Evolutionary conservation across 2,329 filamentous ascomycete species (phyloP), one percentile per base, ranked within the genome.

Genomic region (Cordyceps farinosa): DNA sequence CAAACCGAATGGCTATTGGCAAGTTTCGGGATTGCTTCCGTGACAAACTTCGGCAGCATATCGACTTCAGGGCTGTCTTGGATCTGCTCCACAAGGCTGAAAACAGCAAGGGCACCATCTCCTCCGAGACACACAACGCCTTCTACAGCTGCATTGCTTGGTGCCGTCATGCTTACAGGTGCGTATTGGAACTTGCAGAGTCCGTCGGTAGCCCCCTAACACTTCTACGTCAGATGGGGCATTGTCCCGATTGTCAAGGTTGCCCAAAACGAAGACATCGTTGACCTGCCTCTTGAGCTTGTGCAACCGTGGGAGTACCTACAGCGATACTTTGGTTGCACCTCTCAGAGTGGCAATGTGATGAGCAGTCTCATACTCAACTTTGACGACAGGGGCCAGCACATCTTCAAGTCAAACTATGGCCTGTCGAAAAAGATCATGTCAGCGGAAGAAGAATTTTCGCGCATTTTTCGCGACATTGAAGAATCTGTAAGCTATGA

Each of bases 231-330:
- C 10, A 67, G 74, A 58, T 77, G 73, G 73, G 73, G 64, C 17
- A 74, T 69, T 7, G 70, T 75, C 17, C 75, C 74, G 1, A 70
- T 74, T 8, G 73, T 76, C 15, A 69, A 67, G 17, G 65, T 72
- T 11, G 74, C 73, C 29, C 74, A 77, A 65, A 59, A 70, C 32
- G 75, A 76, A 63, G 67, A 65, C 9, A 54, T 68, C 32, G 53
- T 77, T 11, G 65, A 70, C 34, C 66, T 77, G 15, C 74, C 74
- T 1, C 34, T 53, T 0, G 70, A 74, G 45, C 69, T 77, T 7
- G 66, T 69, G 11, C 48, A 63, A 1, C 71, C 74, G 5, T 77
- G 75, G 74, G 27, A 51, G 1, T 70, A 69, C 32, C 68, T 76
- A 6, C 72, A 75, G 62, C 57, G 65, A 6, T 66, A 70, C 60